Conservation (phyloP, 768 basidiomycete species). For the Russula abietina region DNA sequence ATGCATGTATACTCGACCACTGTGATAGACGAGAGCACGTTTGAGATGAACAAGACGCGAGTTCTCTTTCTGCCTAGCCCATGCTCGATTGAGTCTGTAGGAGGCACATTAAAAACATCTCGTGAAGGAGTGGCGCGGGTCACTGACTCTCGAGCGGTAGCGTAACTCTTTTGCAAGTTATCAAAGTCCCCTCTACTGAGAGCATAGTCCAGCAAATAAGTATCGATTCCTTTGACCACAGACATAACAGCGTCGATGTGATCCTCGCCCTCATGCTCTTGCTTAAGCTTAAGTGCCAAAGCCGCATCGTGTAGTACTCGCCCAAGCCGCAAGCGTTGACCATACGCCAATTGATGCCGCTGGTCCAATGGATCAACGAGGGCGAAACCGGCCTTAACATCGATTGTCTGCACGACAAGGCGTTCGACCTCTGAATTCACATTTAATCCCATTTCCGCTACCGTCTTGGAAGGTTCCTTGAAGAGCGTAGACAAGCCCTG, state of each 20-base stretch:
- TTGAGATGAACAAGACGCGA: constrained; percentile 69
- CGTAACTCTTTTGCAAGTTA: constrained; percentile 60
- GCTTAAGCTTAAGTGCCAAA: constrained; percentile 54
- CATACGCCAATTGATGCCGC: constrained; percentile 59
- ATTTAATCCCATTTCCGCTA: constrained; percentile 53
- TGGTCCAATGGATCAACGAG: constrained; percentile 68
- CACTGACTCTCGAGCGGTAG: constrained; percentile 55
- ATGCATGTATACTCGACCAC: constrained; percentile 70
- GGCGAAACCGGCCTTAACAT: constrained; percentile 68
- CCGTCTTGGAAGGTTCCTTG: constrained; percentile 51
- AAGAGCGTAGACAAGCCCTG: constrained; percentile 67
- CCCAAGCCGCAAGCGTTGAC: constrained; percentile 60
- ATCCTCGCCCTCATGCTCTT: constrained; percentile 63
- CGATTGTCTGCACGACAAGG: constrained; percentile 58
- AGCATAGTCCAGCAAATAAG: constrained; percentile 67
- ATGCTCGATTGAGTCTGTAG: constrained; percentile 56
- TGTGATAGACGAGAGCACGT: constrained; percentile 74
- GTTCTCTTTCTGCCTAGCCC: constrained; percentile 68
- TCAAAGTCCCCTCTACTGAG: constrained; percentile 54
- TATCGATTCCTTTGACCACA: constrained; percentile 68
- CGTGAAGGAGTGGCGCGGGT: neutral
- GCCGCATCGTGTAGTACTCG: constrained; percentile 63
- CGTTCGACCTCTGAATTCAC: constrained; percentile 59
- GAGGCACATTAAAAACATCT: constrained; percentile 15
- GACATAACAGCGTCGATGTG: constrained; percentile 80